A percentile compares a stretch with the other conserved stretches of the same genome.
phyloP scores from a whole-genome alignment of 176 grass and related monocot genomes.

The Oryza meridionalis region DNA sequence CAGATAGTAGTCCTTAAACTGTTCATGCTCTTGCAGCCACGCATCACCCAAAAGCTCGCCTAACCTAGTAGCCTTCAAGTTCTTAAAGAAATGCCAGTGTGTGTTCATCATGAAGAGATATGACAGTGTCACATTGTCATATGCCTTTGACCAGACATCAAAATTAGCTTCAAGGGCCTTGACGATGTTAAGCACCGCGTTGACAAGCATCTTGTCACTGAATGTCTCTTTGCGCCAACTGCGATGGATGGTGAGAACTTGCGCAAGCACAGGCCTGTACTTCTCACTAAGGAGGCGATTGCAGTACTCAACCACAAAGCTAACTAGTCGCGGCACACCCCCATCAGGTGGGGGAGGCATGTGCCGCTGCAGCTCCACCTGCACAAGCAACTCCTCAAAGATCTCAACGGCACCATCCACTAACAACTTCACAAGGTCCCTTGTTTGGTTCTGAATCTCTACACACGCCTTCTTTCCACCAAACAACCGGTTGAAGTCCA shows the following conservation, averaged over 20 bases:
- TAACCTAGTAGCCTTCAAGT: constrained; percentile 71
- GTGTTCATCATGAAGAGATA: constrained; percentile 89
- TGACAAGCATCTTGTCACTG: constrained; percentile 59
- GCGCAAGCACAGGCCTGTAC: constrained; percentile 62
- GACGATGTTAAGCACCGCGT: constrained; percentile 56
- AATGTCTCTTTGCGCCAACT: constrained; percentile 82
- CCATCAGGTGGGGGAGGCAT: constrained; percentile 62
- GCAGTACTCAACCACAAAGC: constrained; percentile 76
- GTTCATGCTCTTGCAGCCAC: constrained; percentile 77
- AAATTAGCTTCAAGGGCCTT: constrained; percentile 84
- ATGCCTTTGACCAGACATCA: constrained; percentile 70
- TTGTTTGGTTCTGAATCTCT: constrained; percentile 70
- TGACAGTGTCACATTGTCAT: constrained; percentile 51
- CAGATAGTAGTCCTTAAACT: constrained; percentile 77
- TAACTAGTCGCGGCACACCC: constrained; percentile 62
- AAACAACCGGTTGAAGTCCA: constrained; percentile 80
- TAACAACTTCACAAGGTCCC: constrained; percentile 77
- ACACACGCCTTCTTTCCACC: constrained; percentile 73
- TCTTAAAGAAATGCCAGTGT: constrained; percentile 80
- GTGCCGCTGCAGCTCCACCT: constrained; percentile 78
- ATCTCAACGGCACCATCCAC: constrained; percentile 76
- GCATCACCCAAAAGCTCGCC: constrained; percentile 70
- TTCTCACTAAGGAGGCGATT: constrained; percentile 64
- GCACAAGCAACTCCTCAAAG: constrained; percentile 73
- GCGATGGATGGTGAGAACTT: constrained; percentile 70